phyloP scores from a whole-genome alignment of 805 yeast genomes.

The Naumovozyma castellii region DNA sequence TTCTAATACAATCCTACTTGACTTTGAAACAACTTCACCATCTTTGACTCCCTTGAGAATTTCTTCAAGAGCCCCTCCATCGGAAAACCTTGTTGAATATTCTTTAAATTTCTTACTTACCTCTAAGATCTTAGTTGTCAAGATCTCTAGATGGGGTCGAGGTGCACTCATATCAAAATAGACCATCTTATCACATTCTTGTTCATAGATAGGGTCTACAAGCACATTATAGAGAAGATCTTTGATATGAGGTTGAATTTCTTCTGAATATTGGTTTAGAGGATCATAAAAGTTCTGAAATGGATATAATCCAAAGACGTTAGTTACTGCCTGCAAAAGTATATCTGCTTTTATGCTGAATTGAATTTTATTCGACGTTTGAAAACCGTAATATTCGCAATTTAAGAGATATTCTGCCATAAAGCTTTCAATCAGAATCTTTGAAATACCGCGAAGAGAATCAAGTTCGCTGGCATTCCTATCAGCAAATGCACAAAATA shows the following conservation, averaged over 20 bases:
- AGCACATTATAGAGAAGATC: conserved; percentile 18
- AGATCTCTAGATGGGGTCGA: conserved; percentile 13
- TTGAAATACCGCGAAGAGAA: conserved; percentile 50
- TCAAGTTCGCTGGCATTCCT: conserved; percentile 54
- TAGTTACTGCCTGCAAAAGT: conserved; percentile 14
- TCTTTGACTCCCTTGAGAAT: conserved; percentile 31
- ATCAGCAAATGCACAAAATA: conserved; percentile 33
- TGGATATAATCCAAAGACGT: conserved; percentile 21
- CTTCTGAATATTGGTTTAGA: conserved; percentile 26
- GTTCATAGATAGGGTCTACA: conserved; percentile 25
- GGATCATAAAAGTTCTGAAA: conserved; percentile 27
- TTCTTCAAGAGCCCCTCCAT: conserved; percentile 47
- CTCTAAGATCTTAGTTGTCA: conserved; percentile 29
- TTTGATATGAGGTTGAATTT: conserved; percentile 22
- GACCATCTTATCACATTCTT: conserved; percentile 20
- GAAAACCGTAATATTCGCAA: conserved; percentile 19
- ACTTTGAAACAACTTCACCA: conserved; percentile 35
- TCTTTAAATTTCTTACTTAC: conserved; percentile 37
- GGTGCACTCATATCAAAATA: conserved; percentile 26
- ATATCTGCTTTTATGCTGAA: conserved; percentile 13
- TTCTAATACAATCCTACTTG: conserved; percentile 34
- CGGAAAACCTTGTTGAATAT: conserved; percentile 36
- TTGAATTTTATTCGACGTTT: background rate
- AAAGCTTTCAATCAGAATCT: conserved; percentile 21
- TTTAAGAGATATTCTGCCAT: conserved; percentile 18